phyloP scores from a whole-genome alignment of 805 yeast species.

The Teunomyces tritomae region DNA sequence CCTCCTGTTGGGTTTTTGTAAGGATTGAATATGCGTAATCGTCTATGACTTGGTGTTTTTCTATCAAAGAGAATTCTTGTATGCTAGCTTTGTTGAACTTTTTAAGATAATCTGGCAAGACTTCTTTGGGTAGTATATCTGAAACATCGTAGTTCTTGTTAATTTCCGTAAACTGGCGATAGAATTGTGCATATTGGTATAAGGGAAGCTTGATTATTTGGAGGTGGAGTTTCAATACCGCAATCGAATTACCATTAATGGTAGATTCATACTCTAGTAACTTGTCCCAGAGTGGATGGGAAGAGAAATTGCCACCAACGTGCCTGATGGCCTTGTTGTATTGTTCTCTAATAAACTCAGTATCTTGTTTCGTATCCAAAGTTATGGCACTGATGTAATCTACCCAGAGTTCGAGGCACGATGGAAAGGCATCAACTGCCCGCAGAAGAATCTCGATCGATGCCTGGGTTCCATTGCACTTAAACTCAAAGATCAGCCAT shows the following conservation, averaged over 20 bases:
- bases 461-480: constrained; percentile 51
- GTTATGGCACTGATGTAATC: constrained; percentile 57
- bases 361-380: constrained; percentile 25
- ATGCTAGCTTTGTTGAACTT: constrained; percentile 20
- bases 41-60: constrained; percentile 42
- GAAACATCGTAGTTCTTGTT: constrained; percentile 30
- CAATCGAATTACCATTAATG: constrained; percentile 26
- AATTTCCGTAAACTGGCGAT: constrained; percentile 45
- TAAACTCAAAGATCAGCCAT: constrained; percentile 53
- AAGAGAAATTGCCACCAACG: constrained; percentile 70
- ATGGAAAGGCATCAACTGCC: constrained; percentile 51
- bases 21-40: constrained; percentile 44
- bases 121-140: constrained; percentile 20
- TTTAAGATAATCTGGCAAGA: constrained; percentile 17
- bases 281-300: constrained; percentile 83
- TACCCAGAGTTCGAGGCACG: constrained; percentile 64
- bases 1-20: constrained; percentile 47
- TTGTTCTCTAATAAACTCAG: constrained; percentile 30
- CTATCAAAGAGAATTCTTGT: constrained; percentile 32
- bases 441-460: constrained; percentile 46
- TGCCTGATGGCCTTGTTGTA: constrained; percentile 48
- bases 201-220: constrained; percentile 60
- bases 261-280: constrained; percentile 60
- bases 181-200: constrained; percentile 83
- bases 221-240: constrained; percentile 41